phyloP scores from a whole-genome alignment of 495 filamentous ascomycete genomes.

The Sphaerosporella brunnea region DNA sequence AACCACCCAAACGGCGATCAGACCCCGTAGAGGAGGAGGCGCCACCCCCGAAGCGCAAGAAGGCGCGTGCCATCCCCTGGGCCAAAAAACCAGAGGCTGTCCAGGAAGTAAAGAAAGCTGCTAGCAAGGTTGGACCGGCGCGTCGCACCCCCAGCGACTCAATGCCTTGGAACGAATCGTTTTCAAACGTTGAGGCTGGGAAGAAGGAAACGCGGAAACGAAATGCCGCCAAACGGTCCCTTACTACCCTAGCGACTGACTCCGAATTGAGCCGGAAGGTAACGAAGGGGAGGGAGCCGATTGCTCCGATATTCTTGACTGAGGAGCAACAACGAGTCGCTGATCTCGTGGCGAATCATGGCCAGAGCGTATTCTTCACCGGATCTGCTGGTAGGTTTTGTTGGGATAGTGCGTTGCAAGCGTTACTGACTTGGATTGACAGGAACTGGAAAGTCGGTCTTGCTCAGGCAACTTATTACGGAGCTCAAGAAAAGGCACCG shows the following conservation, averaged over 20 bases:
- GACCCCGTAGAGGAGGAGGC: conserved; percentile 8
- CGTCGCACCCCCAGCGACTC: background rate
- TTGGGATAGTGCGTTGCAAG: background rate
- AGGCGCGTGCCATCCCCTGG: conserved; percentile 28
- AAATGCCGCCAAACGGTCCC: conserved; percentile 26
- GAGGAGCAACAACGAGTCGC: conserved; percentile 74
- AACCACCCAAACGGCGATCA: background rate
- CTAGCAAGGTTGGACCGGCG: background rate
- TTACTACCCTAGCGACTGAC: conserved; percentile 6
- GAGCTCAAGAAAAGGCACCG: conserved; percentile 57
- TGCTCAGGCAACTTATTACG: conserved; percentile 77
- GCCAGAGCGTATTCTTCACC: conserved; percentile 91
- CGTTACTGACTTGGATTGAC: conserved; percentile 1
- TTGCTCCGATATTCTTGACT: conserved; percentile 40
- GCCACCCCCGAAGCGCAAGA: conserved; percentile 34
- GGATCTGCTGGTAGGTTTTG: conserved; percentile 58
- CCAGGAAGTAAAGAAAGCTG: background rate
- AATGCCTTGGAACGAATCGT: conserved; percentile 60
- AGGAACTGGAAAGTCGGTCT: conserved; percentile 81
- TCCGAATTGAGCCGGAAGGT: conserved; percentile 14
- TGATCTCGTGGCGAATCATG: conserved; percentile 52
- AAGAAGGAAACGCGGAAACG: conserved; percentile 19
- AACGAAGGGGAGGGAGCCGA: conserved; percentile 29
- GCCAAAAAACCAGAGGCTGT: background rate
- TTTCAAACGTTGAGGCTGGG: conserved; percentile 58